Conservation (phyloP, 495 filamentous ascomycete genomes). For the Bacidia gigantensis region DNA sequence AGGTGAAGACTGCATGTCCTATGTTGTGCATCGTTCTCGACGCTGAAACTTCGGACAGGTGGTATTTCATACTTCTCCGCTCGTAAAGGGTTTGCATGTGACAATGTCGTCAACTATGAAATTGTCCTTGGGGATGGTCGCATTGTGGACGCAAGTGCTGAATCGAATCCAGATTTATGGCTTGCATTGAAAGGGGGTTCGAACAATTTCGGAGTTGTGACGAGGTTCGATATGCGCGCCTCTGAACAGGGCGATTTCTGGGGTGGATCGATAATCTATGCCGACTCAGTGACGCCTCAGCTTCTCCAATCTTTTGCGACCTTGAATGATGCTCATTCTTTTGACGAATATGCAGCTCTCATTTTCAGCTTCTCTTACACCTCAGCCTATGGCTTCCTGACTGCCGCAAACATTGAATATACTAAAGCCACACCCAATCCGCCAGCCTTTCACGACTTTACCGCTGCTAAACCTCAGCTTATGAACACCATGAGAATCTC, state of each 20-base stretch:
- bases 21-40: not conserved
- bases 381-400: not conserved
- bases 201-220: slow-evolving; percentile 35
- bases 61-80: slow-evolving; percentile 28
- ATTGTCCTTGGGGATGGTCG: slow-evolving; percentile 26
- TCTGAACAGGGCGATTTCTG: slow-evolving; percentile 35
- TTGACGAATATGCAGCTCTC: not conserved
- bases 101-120: slow-evolving; percentile 32
- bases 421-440: slow-evolving; percentile 17
- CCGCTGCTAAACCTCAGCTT: slow-evolving; percentile 14
- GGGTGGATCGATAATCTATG: slow-evolving; percentile 29
- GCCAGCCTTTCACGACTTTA: slow-evolving; percentile 18
- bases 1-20: slow-evolving; percentile 9
- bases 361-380: not conserved
- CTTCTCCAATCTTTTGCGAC: slow-evolving; percentile 1
- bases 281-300: slow-evolving; percentile 16
- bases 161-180: slow-evolving; percentile 27
- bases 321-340: not conserved
- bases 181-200: slow-evolving; percentile 29
- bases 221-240: slow-evolving; percentile 32
- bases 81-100: slow-evolving; percentile 28
- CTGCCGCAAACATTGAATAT: slow-evolving; percentile 12
- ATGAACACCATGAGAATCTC: slow-evolving; percentile 17
- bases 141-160: slow-evolving; percentile 18
- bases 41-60: slow-evolving; percentile 7